Evolutionary conservation across 495 filamentous ascomycete species (phyloP), one percentile per base, ranked within the genome.

Genomic region (Beverwykella pulmonaria): DNA sequence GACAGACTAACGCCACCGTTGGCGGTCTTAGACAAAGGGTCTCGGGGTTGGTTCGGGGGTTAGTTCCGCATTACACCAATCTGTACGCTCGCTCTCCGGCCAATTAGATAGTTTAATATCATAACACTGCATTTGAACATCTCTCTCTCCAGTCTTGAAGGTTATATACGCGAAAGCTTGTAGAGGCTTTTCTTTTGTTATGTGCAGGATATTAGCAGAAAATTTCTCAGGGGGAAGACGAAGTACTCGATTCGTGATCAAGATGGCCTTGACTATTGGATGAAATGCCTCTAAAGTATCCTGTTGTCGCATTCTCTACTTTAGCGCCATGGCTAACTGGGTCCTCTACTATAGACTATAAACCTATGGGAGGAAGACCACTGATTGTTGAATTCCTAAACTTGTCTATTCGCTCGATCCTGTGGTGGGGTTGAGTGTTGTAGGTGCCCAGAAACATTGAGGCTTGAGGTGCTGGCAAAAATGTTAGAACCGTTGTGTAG

Each of bases 381-480:
- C 15, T 44, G 8, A 44, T 44, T 10, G 39, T 44, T 44, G 39
- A 44, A 14, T 44, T n/a, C 9, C 39, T 44, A 44, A n/a, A 44
- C 17, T 44, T 4, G 39, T 44, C 39, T 44, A 3, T 44, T n/a
- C 30, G 39, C 17, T 14, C 17, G 39, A n/a, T 44, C 17, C 2
- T 2, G 39, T 44, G 39, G 39, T 14, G 39, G 39, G 39, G 30
- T 12, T 44, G 17, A n/a, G 12, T 6, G 32, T 34, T 44, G 39
- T 14, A 44, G 15, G n/a, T 20, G 41, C 17, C n/a, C n/a, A 60
- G 41, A 22, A 1, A 22, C 2, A 27, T 47, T 2, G 27, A 55
- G 10, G 30, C 19, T n/a, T 25, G 15, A 10, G 47, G 60, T 54
- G 36, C 34, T 55, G 60, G 22, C 59, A 26, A 47, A 63, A 63